Evolutionary conservation across 768 basidiomycete species (phyloP).

Genomic region (Daedaleopsis nitida): DNA sequence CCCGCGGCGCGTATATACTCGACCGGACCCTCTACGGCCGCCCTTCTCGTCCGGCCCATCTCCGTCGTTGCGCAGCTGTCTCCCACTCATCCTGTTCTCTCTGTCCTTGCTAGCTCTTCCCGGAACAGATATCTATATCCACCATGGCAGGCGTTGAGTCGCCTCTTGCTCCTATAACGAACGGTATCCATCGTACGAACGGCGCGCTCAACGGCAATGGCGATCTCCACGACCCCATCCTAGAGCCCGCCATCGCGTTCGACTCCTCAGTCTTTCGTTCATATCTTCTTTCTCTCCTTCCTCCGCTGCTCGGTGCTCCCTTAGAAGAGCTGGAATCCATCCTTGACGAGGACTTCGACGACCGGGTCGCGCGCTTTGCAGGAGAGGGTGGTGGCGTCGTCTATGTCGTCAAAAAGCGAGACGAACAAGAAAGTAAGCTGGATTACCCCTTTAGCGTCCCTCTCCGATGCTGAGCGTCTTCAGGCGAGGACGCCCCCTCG

Average conservation of each 20-base stretch:
- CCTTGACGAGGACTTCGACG: slow-evolving; percentile 75
- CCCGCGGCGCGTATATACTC: background rate
- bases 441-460: background rate
- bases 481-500: slow-evolving; percentile 64
- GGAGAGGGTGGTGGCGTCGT: slow-evolving; percentile 74
- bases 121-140: background rate
- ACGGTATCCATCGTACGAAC: slow-evolving; percentile 21
- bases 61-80: background rate
- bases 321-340: slow-evolving; percentile 64
- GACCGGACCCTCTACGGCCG: background rate
- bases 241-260: slow-evolving; percentile 50
- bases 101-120: too few relatives aligned
- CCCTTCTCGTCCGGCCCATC: background rate
- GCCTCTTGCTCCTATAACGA: slow-evolving; percentile 16
- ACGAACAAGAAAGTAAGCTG: slow-evolving; percentile 69
- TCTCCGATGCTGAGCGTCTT: background rate
- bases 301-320: slow-evolving; percentile 78
- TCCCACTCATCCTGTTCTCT: background rate
- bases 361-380: slow-evolving; percentile 75
- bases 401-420: slow-evolving; percentile 80
- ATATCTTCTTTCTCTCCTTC: slow-evolving; percentile 73
- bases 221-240: slow-evolving; percentile 28
- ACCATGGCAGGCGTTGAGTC: slow-evolving; percentile 20
- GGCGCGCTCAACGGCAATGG: slow-evolving; percentile 24
- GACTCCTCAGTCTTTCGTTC: slow-evolving; percentile 70